Percentiles rank a stretch among this genome's conserved stretches.
These are phyloP conservation scores for Paracoccidioides lutzii DNA, from an alignment of 2,329 filamentous ascomycete species.

Conservation along the genomic window DNA sequence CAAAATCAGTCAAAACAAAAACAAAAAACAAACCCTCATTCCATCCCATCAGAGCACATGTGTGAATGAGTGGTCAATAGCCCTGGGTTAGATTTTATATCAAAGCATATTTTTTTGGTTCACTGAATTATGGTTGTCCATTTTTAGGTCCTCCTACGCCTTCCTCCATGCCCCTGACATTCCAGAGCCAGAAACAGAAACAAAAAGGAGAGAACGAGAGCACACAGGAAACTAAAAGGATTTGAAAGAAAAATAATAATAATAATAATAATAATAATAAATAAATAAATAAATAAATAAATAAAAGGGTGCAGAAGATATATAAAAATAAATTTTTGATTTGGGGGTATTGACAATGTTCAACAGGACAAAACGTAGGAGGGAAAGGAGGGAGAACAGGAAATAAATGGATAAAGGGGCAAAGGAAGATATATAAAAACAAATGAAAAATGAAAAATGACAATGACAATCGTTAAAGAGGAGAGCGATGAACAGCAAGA, in stretches of 20 bases:
- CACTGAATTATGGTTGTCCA: background rate
- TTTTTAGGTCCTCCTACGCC: background rate
- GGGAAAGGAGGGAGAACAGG: background rate
- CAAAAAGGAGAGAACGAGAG: background rate
- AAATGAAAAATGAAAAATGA: background rate
- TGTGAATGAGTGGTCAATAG: background rate
- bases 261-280: background rate
- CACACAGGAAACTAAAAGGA: background rate
- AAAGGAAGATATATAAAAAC: background rate
- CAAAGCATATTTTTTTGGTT: background rate
- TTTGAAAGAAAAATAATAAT: background rate
- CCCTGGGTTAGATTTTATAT: background rate
- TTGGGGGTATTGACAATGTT: conserved; percentile 1
- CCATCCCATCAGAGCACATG: background rate
- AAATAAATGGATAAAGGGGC: background rate
- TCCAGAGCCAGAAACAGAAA: background rate
- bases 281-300: background rate
- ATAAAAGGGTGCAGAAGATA: background rate
- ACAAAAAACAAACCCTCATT: background rate
- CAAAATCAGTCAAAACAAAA: background rate
- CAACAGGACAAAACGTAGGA: background rate
- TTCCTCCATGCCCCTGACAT: background rate
- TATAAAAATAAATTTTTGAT: background rate
- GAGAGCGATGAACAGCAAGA: background rate
- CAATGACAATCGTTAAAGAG: background rate